Conservation (phyloP, 371 early-diverging fungal species). For the Actinomortierella ambigua region DNA sequence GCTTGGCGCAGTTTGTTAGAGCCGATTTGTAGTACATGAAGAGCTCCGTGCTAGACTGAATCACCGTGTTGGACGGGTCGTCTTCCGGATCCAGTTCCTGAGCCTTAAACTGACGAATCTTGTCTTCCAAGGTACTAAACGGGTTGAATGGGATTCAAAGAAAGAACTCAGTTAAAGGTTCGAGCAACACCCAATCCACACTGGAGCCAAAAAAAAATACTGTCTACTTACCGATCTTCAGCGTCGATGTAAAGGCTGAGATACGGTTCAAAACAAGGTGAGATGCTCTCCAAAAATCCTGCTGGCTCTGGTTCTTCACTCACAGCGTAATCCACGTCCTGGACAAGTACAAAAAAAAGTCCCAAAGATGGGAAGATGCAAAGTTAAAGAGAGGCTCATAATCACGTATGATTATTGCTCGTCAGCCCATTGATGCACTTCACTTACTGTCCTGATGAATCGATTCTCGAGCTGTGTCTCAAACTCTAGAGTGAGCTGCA, state of each 20-base stretch:
- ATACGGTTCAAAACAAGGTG: constrained; percentile 85
- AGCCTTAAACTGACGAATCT: constrained; percentile 45
- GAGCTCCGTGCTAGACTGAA: constrained; percentile 89
- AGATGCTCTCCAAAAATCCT: constrained; percentile 78
- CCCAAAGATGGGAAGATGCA: no score
- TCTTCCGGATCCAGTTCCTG: constrained; percentile 56
- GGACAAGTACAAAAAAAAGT: background rate
- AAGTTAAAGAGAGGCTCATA: no score
- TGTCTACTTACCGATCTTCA: constrained; percentile 70
- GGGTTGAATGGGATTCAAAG: no score
- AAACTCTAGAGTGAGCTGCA: constrained; percentile 89
- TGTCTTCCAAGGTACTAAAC: constrained; percentile 34
- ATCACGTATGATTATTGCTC: no score
- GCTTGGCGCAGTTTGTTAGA: constrained; percentile 78
- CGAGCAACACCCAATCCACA: background rate
- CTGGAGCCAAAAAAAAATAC: background rate
- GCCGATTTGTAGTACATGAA: constrained; percentile 90
- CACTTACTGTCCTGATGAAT: constrained; percentile 57
- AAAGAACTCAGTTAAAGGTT: no score
- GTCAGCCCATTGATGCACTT: background rate
- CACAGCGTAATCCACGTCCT: constrained; percentile 41
- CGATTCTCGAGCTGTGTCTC: constrained; percentile 82
- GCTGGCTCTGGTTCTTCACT: constrained; percentile 31
- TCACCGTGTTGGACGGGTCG: constrained; percentile 66
- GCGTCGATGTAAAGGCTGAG: constrained; percentile 81